These are phyloP conservation scores for Cercospora janseana DNA, from an alignment of 2,329 filamentous ascomycete species.

Conservation along the genomic window DNA sequence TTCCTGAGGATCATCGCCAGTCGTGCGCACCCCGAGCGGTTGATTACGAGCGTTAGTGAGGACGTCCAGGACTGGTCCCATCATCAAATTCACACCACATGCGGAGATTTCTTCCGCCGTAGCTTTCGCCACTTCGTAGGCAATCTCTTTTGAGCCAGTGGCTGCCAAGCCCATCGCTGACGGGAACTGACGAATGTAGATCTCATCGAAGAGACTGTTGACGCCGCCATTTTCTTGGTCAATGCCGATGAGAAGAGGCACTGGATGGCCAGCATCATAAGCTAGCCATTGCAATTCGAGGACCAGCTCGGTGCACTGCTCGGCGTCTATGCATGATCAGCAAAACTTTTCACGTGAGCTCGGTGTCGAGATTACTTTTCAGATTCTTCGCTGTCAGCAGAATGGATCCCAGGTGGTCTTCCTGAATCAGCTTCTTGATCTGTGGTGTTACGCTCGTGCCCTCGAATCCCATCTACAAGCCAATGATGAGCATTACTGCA, in stretches of 20 bases:
- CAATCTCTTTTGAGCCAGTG: constrained; percentile 77
- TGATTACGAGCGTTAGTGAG: constrained; percentile 90
- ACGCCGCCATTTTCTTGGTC: constrained; percentile 98
- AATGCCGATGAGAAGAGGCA: constrained; percentile 83
- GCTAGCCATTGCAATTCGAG: constrained; percentile 92
- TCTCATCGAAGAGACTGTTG: constrained; percentile 93
- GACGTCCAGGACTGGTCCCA: constrained; percentile 90
- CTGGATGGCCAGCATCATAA: constrained; percentile 81
- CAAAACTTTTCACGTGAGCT: constrained; percentile 1
- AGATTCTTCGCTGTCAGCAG: constrained; percentile 80
- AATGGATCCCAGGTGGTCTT: constrained; percentile 85
- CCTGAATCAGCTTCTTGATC: constrained; percentile 75
- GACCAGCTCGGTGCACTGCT: constrained; percentile 83
- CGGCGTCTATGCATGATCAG: constrained; percentile 64
- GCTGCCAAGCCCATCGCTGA: constrained; percentile 97
- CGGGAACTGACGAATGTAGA: constrained; percentile 93
- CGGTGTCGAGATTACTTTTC: constrained; percentile 60
- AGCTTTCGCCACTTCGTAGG: constrained; percentile 86
- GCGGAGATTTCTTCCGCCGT: constrained; percentile 90
- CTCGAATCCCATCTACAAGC: constrained; percentile 71
- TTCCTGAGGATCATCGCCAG: constrained; percentile 90
- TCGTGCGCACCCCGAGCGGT: constrained; percentile 82
- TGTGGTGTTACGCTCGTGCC: constrained; percentile 79
- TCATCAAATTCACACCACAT: constrained; percentile 92
- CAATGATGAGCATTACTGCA: constrained; percentile 26